Base-by-base conservation (phyloP, 768 basidiomycete genomes). In the Amyloporia xantha region DNA sequence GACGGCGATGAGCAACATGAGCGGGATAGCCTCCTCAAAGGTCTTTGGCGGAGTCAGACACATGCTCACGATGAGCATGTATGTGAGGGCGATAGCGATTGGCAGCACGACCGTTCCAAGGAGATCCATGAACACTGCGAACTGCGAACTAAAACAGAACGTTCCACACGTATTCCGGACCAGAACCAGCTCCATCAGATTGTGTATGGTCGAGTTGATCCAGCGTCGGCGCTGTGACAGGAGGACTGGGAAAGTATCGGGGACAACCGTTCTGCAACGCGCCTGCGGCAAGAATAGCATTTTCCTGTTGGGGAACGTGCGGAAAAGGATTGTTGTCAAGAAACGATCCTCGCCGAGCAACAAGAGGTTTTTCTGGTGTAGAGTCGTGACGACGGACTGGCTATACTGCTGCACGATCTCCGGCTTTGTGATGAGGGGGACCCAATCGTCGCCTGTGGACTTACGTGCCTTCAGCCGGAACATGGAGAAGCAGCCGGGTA, bases 401-500 rank as follows among this genome's bases (percentile, higher is more conserved):
- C 91, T 92, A 70, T 99, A 99, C 63, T 98, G 92, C 61, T 90
- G 87, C 52, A 96, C 90, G 52, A 99, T 96, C 67, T 96, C 91
- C 15, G 94, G 94, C 62, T 97, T 96, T 66, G 89, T 82, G 62
- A 99, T 89, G 53, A 99, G 81, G 4, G 96, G 96, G 20, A 99
- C 77, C 96, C 96, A 99, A 61, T 99, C 96, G 53, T 94, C 91
- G 45, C 93, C 94, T 19, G 77, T 76, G 15, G 78, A 65, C 61
- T 86, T 91, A 47, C 96, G 79, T 6, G 93, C 94, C 66, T 99
- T 99, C 62, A 99, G 75, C 45, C 96, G 78, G 70, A 98, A 98
- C 95, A 99, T 99, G 45, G 93, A 96, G 72, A 99, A 99, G 68
- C 96, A 99, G n/a, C 96, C 96, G 0, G 96, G 96, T 24, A 98